Conservation (phyloP, 2,329 filamentous ascomycete genomes). For the Cytospora piceae region DNA sequence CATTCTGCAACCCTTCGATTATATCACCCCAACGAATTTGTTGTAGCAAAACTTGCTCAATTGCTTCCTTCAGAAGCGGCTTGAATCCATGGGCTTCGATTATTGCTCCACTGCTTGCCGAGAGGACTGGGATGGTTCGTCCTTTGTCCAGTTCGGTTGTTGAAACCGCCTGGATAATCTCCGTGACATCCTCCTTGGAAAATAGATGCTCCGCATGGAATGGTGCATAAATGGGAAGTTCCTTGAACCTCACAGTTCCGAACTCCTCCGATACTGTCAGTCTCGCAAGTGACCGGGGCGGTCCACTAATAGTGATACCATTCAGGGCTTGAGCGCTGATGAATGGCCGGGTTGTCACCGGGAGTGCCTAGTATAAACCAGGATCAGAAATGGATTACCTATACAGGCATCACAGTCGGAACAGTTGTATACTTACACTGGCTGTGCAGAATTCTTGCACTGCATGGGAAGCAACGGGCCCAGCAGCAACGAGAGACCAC, state of each 20-base stretch:
- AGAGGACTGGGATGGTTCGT: slow-evolving; percentile 47
- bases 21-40: slow-evolving; percentile 38
- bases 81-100: slow-evolving; percentile 38
- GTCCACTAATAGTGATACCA: slow-evolving; percentile 58
- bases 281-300: slow-evolving; percentile 51
- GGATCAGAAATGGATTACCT: neutral
- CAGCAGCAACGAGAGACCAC: slow-evolving; percentile 69
- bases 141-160: slow-evolving; percentile 46
- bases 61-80: slow-evolving; percentile 31
- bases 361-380: slow-evolving; percentile 41
- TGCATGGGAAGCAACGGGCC: slow-evolving; percentile 52
- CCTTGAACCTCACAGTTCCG: slow-evolving; percentile 46
- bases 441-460: slow-evolving; percentile 60
- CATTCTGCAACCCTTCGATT: slow-evolving; percentile 30
- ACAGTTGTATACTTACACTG: slow-evolving; percentile 44
- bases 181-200: slow-evolving; percentile 48
- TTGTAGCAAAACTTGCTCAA: slow-evolving; percentile 44
- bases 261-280: slow-evolving; percentile 45
- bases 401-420: neutral
- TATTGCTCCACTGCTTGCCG: slow-evolving; percentile 43
- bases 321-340: slow-evolving; percentile 55
- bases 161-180: slow-evolving; percentile 46
- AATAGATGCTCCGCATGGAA: slow-evolving; percentile 61
- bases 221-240: slow-evolving; percentile 58
- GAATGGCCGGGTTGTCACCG: slow-evolving; percentile 52